phyloP scores from a whole-genome alignment of 352 stramenopile genomes.

The Phytopythium sindhum region DNA sequence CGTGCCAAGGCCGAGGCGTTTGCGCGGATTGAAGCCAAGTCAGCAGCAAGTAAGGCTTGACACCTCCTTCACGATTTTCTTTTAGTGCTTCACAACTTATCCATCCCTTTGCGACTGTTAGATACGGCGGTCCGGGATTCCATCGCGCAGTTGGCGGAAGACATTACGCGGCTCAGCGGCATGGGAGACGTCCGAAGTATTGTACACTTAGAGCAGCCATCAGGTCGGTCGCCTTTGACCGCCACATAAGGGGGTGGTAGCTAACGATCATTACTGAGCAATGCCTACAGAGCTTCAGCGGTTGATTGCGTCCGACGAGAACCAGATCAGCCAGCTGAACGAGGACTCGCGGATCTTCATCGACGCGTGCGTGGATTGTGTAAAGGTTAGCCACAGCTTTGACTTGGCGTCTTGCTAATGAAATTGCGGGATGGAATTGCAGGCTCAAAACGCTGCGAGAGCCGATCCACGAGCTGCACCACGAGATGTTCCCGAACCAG shows the following conservation, averaged over 20 bases:
- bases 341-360: slow-evolving; percentile 43
- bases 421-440: not conserved
- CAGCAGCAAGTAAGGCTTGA: slow-evolving; percentile 30
- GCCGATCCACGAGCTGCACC: slow-evolving; percentile 50
- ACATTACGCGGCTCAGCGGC: slow-evolving; percentile 51
- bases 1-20: slow-evolving; percentile 46
- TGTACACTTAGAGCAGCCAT: slow-evolving; percentile 38
- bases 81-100: not conserved
- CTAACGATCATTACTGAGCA: not conserved
- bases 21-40: slow-evolving; percentile 47
- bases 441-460: slow-evolving; percentile 52
- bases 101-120: slow-evolving; percentile 7
- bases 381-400: not conserved
- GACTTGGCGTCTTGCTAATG: not conserved
- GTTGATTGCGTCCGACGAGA: slow-evolving; percentile 42
- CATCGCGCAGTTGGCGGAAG: slow-evolving; percentile 46
- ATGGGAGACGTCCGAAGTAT: slow-evolving; percentile 34
- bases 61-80: not conserved
- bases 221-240: slow-evolving; percentile 18
- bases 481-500: slow-evolving; percentile 44
- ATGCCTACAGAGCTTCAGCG: slow-evolving; percentile 38
- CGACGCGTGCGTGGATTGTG: slow-evolving; percentile 33
- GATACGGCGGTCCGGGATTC: slow-evolving; percentile 42
- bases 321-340: slow-evolving; percentile 45
- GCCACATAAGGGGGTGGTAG: not conserved